Evolutionary conservation across 768 basidiomycete species (phyloP).

Genomic region (Calocybe cyanea): DNA sequence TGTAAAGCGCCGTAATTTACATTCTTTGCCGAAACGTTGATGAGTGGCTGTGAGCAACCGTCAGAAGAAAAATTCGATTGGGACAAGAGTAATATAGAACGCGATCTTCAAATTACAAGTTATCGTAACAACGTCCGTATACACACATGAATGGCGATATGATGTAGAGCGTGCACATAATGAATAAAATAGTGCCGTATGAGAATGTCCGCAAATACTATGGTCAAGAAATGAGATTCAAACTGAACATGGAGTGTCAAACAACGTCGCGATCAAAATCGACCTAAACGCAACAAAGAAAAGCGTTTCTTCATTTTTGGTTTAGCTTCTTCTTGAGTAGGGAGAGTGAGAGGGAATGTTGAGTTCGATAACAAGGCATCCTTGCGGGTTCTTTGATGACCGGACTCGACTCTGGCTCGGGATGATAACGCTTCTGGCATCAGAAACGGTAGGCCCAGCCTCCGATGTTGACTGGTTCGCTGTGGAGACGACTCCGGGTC

Average conservation of each 20-base stretch:
- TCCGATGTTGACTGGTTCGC: constrained; percentile 4
- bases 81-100: too few species aligned
- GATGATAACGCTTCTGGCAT: constrained; percentile 15
- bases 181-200: too few species aligned
- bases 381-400: neutral
- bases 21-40: too few species aligned
- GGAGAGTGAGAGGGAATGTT: constrained; percentile 3
- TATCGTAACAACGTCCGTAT: too few species aligned
- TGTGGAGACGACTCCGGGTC: neutral
- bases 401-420: constrained; percentile 7
- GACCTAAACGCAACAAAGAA: constrained; percentile 11
- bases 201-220: too few species aligned
- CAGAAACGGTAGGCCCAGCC: constrained; percentile 7
- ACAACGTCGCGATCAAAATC: constrained; percentile 4
- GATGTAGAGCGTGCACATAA: too few species aligned
- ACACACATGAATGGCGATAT: too few species aligned
- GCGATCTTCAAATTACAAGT: too few species aligned
- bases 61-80: too few species aligned
- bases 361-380: neutral
- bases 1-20: too few species aligned
- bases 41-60: too few species aligned
- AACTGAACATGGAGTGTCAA: neutral
- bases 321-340: constrained; percentile 4
- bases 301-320: constrained; percentile 17
- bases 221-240: neutral